Percentiles rank a stretch among this genome's conserved stretches.
Conservation (phyloP, 139 green algal genomes). For the Micractinium sp. region DNA sequence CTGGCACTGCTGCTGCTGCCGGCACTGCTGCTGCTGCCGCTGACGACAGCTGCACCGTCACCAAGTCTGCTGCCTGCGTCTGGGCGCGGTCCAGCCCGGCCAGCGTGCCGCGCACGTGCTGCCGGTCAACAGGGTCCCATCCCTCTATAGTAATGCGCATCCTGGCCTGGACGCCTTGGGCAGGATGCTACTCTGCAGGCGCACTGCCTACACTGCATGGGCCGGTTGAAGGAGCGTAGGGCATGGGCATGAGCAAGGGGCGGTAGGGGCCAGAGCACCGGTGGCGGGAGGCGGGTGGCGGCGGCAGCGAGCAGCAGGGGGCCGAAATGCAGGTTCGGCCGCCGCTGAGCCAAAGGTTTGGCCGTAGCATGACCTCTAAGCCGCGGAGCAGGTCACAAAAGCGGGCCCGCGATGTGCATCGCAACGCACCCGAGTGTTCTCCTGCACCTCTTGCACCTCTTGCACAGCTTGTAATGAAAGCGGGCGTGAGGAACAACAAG, state of each 20-base stretch:
- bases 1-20: not conserved
- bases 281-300: no score
- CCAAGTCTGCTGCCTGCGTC: not conserved
- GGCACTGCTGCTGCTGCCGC: not conserved
- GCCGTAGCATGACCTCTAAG: no score
- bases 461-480: no score
- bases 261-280: no score
- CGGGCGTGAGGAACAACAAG: no score
- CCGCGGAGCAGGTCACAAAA: no score
- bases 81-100: not conserved
- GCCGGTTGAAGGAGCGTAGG: not conserved
- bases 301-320: no score
- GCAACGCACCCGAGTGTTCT: no score
- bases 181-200: not conserved
- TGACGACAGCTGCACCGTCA: not conserved
- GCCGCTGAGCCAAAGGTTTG: no score
- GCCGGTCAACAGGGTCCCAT: constrained; percentile 14
- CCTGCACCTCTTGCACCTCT: no score
- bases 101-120: constrained; percentile 7
- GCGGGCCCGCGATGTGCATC: no score
- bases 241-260: not conserved
- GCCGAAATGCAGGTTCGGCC: no score
- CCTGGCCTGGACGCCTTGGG: not conserved
- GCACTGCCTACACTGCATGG: not conserved
- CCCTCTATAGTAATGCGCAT: constrained; percentile 19